Base-by-base conservation (phyloP, 495 filamentous ascomycete species). In the Aspergillus indologenus region DNA sequence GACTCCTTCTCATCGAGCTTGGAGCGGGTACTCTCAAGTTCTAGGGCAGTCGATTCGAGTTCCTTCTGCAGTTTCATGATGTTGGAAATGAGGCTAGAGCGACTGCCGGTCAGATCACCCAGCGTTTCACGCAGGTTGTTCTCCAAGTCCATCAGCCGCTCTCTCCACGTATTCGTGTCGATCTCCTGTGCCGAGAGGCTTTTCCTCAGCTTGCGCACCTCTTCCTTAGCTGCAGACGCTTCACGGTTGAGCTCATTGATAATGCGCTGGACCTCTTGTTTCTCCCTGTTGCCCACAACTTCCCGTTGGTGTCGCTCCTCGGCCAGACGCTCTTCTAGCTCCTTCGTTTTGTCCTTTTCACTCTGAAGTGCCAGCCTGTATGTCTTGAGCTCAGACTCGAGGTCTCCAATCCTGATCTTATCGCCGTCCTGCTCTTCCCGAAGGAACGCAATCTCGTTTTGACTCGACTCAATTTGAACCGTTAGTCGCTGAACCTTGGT, bases 371-470 rank as follows among this genome's bases (percentile, higher is more conserved):
- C 81, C 61, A 87, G 80, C 68, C 91, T 84, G 56, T 85, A 82
- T 40, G 84, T 86, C 69, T 90, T 89, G 15, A 96, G 75, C 21
- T 86, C 83, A 11, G 87, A 87, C 65, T 96, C 91, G 4, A 98
- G 78, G 62, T 97, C 90, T 20, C 94, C 91, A 62, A 98, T 98
- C 71, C 91, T 91, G 68, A 98, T 97, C 82, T 98, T 98, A 71
- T 98, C 95, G 40, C 83, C 86, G 71, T 98, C 94, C 77, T 98
- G 94, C 75, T 98, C 94, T 67, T 98, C 95, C 6, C 95, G 86
- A 23, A 98, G 69, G 83, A 98, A 98, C 0, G 88, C 85, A 69
- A 98, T 96, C 73, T 98, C 94, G 51, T 87, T 87, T 67, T 97
- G 92, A 58, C 87, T 87, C 4, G 90, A 94, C 75, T 98, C 94